Conservation (phyloP, 352 stramenopile species). For the Globisporangium solare region DNA sequence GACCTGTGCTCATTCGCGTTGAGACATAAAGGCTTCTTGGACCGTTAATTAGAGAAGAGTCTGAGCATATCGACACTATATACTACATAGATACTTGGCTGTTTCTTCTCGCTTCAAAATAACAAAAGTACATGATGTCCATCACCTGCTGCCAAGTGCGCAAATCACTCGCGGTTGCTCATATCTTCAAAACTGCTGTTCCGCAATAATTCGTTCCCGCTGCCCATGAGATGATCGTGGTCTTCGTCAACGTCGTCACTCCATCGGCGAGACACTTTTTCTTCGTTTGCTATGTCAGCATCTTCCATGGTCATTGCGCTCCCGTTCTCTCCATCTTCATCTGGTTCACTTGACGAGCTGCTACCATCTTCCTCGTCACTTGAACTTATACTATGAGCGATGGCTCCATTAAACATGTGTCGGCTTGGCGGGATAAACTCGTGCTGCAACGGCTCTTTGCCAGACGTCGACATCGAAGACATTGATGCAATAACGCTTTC, state of each 20-base stretch:
- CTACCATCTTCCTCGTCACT: slow-evolving; percentile 50
- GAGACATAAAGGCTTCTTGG: slow-evolving; percentile 2
- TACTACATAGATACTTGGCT: slow-evolving; percentile 18
- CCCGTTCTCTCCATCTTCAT: slow-evolving; percentile 23
- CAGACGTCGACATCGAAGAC: slow-evolving; percentile 12
- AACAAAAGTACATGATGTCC: slow-evolving; percentile 9
- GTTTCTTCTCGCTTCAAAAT: slow-evolving; percentile 12
- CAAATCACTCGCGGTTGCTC: slow-evolving; percentile 12
- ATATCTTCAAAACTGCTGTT: slow-evolving; percentile 56
- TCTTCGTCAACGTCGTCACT: slow-evolving; percentile 40
- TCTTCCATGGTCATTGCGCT: slow-evolving; percentile 31
- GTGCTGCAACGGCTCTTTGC: slow-evolving; percentile 36
- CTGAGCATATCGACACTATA: slow-evolving; percentile 8
- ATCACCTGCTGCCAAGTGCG: slow-evolving; percentile 1
- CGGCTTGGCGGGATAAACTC: slow-evolving; percentile 67
- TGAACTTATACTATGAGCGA: slow-evolving; percentile 54
- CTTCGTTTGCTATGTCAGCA: slow-evolving; percentile 24
- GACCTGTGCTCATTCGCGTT: slow-evolving; percentile 22
- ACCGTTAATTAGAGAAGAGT: slow-evolving; percentile 3
- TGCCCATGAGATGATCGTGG: slow-evolving; percentile 72
- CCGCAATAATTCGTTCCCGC: slow-evolving; percentile 64
- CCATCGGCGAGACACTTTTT: slow-evolving; percentile 24
- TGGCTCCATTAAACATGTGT: slow-evolving; percentile 72
- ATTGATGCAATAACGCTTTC: slow-evolving; percentile 20
- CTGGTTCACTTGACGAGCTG: slow-evolving; percentile 49